Percentiles rank a stretch among this genome's conserved stretches.
phyloP scores from a whole-genome alignment of 345 rosid genomes.

The Boechera retrofracta region DNA sequence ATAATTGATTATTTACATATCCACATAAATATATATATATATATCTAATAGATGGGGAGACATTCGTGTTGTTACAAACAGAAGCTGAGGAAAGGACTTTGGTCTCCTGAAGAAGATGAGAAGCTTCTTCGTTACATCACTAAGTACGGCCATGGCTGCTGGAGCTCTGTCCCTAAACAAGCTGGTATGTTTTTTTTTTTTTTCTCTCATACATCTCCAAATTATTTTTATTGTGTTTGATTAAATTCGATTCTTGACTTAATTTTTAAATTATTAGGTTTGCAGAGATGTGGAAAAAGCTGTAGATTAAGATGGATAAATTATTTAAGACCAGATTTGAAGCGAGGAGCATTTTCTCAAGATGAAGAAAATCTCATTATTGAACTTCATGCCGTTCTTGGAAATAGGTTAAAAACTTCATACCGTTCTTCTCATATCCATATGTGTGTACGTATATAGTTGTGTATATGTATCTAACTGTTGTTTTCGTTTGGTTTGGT shows the following conservation, averaged over 20 bases:
- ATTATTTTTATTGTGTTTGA: background rate
- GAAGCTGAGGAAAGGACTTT: constrained; percentile 97
- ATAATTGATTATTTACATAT: background rate
- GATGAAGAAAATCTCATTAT: constrained; percentile 88
- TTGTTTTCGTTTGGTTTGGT: constrained; percentile 11
- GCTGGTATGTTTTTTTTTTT: constrained; percentile 55
- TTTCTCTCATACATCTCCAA: background rate
- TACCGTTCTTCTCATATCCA: background rate
- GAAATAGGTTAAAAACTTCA: constrained; percentile 63
- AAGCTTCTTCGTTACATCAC: constrained; percentile 88
- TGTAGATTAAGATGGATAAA: constrained; percentile 97
- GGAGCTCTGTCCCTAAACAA: constrained; percentile 99
- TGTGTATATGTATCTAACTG: background rate
- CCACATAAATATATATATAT: too few species aligned
- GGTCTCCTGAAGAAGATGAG: constrained; percentile 99
- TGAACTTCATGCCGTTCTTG: constrained; percentile 92
- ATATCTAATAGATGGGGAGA: constrained; percentile 65
- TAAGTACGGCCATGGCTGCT: constrained; percentile 91
- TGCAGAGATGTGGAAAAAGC: constrained; percentile 98
- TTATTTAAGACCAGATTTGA: constrained; percentile 95
- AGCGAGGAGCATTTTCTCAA: constrained; percentile 93
- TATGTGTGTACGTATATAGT: background rate
- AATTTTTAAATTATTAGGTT: constrained; percentile 50
- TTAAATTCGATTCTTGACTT: background rate
- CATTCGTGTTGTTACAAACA: constrained; percentile 98